Evolutionary conservation across 208 protist species (phyloP).

Genomic region (Herpetomonas samuelpessoai): DNA sequence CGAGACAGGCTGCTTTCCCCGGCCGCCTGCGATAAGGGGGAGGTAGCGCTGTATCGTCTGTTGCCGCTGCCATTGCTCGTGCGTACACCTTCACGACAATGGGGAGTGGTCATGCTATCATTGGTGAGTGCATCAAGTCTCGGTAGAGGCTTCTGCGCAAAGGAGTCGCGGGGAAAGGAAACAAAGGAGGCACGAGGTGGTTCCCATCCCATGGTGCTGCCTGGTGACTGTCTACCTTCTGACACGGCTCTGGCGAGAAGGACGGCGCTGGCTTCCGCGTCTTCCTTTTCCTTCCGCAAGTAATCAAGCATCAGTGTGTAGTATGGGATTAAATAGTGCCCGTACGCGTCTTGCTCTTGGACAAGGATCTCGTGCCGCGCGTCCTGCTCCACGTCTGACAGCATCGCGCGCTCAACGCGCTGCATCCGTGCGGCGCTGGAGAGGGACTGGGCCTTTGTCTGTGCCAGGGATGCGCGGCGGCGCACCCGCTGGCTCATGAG

Average conservation of each 20-base stretch:
- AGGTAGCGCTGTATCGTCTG: no score
- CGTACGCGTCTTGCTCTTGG: slow-evolving; percentile 5
- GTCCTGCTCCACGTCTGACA: neutral
- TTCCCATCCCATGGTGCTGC: no score
- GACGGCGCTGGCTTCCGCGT: neutral
- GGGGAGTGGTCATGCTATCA: no score
- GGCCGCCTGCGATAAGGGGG: no score
- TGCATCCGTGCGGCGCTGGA: neutral
- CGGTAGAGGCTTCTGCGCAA: no score
- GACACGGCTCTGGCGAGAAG: neutral
- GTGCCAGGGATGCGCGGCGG: neutral
- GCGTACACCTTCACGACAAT: no score
- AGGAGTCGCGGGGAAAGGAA: no score
- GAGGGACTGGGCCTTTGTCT: neutral
- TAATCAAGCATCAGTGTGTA: slow-evolving; percentile 1
- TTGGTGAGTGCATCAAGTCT: no score
- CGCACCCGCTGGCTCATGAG: neutral
- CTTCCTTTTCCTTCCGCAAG: neutral
- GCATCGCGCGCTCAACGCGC: slow-evolving; percentile 2
- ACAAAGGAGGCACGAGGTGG: no score
- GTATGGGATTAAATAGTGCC: slow-evolving; percentile 2
- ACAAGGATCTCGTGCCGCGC: neutral
- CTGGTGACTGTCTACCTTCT: no score
- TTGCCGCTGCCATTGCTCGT: no score
- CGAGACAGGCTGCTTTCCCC: no score